A percentile compares a stretch with the other conserved stretches of the same genome.
Evolutionary conservation across 129 eudicot species (phyloP).

Genomic region (Smallanthus sonchifolius): DNA sequence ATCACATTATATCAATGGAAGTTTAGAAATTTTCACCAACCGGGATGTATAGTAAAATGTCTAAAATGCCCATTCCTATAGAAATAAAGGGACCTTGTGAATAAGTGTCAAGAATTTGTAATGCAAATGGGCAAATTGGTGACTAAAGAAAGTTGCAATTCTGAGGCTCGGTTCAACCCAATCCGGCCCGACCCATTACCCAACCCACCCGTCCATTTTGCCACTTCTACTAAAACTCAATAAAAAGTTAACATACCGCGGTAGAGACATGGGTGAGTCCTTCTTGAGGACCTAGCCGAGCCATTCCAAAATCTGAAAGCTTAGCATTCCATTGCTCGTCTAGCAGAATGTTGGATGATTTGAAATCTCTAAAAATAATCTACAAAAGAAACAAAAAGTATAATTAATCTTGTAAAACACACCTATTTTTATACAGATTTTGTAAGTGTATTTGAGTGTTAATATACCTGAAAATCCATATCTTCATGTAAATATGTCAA

Average conservation of each 20-base stretch:
- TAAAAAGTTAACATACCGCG: slow-evolving; percentile 49
- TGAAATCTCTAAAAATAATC: slow-evolving; percentile 86
- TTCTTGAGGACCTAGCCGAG: slow-evolving; percentile 76
- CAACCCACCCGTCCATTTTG: not conserved
- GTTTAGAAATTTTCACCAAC: not conserved
- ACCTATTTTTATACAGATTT: not conserved
- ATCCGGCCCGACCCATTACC: not conserved
- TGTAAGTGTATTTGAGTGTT: not conserved
- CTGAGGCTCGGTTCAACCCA: not conserved
- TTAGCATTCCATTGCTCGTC: slow-evolving; percentile 87
- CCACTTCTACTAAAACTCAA: not conserved
- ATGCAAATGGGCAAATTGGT: not conserved
- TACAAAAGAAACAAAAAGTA: slow-evolving; percentile 11
- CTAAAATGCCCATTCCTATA: not conserved
- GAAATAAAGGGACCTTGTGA: not conserved
- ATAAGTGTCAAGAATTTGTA: not conserved
- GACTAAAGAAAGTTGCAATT: not conserved
- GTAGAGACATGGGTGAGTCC: slow-evolving; percentile 86
- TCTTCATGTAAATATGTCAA: slow-evolving; percentile 74
- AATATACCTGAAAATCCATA: slow-evolving; percentile 80
- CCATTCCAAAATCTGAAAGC: slow-evolving; percentile 92
- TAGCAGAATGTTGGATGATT: slow-evolving; percentile 81
- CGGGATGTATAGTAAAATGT: not conserved
- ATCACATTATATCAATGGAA: not conserved
- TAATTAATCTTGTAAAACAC: not conserved